phyloP scores from a whole-genome alignment of 2,329 filamentous ascomycete species.

The Microcyclosporella mali region DNA sequence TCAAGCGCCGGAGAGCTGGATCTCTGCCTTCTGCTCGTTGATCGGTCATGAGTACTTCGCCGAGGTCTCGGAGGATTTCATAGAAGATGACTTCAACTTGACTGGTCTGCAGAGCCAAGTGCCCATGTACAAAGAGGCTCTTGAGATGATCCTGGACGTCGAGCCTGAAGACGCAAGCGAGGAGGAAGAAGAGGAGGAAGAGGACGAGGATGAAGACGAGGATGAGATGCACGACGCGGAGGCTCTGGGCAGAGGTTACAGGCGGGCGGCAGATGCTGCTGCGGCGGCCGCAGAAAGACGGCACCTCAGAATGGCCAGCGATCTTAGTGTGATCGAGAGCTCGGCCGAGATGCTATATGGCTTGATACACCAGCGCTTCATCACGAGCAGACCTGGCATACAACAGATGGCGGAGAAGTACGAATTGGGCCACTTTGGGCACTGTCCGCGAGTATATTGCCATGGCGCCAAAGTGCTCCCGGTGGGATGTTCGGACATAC shows the following conservation, averaged over 20 bases:
- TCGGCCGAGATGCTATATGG: constrained; percentile 98
- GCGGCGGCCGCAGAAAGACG: constrained; percentile 57
- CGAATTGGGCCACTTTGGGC: constrained; percentile 90
- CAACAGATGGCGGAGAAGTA: constrained; percentile 99
- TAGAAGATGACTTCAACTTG: constrained; percentile 99
- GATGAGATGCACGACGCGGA: constrained; percentile 53
- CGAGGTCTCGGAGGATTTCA: constrained; percentile 97
- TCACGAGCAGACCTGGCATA: constrained; percentile 91
- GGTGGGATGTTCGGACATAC: constrained; percentile 88
- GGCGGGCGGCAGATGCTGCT: constrained; percentile 25
- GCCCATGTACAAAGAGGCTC: constrained; percentile 96
- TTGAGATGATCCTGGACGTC: constrained; percentile 99
- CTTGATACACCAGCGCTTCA: constrained; percentile 96
- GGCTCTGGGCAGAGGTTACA: constrained; percentile 36
- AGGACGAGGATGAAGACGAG: constrained; percentile 53
- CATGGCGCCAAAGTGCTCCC: constrained; percentile 84
- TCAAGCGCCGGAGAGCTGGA: constrained; percentile 79
- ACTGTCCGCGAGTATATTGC: constrained; percentile 91
- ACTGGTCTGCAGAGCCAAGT: constrained; percentile 93
- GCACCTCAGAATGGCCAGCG: constrained; percentile 81
- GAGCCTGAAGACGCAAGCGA: constrained; percentile 93
- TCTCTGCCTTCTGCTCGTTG: constrained; percentile 91
- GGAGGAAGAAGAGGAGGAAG: constrained; percentile 67
- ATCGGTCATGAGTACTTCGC: constrained; percentile 98
- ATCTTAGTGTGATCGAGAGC: constrained; percentile 91